These are phyloP conservation scores for Funneliformis caledonium DNA, from an alignment of 371 early-diverging fungal species.

Conservation along the genomic window DNA sequence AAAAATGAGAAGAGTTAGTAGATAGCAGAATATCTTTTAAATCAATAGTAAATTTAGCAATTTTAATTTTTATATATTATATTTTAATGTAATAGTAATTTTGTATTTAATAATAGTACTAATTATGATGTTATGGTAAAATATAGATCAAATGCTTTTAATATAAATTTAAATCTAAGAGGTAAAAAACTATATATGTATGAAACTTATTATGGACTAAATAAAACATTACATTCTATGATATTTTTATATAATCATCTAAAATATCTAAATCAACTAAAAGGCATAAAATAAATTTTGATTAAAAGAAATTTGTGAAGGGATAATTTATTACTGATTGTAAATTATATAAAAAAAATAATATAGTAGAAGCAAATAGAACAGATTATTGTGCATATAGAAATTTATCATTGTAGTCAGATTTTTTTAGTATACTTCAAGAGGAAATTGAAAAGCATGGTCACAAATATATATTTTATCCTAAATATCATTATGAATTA, in stretches of 20 bases:
- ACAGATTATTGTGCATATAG: conserved; percentile 7
- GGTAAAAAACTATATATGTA: conserved; percentile 37
- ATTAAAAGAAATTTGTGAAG: background rate
- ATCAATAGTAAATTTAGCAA: conserved; percentile 38
- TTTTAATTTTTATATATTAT: conserved; percentile 39
- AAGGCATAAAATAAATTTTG: too few species aligned
- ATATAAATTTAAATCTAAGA: conserved; percentile 17
- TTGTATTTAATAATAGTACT: too few species aligned
- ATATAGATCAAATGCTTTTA: too few species aligned
- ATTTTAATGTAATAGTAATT: conserved; percentile 28
- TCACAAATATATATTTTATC: too few species aligned
- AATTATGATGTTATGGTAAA: too few species aligned
- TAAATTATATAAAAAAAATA: background rate
- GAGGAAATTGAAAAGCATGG: conserved; percentile 12
- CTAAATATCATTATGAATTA: too few species aligned
- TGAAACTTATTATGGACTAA: conserved; percentile 8
- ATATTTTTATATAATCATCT: conserved; percentile 36
- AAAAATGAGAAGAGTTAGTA: conserved; percentile 37
- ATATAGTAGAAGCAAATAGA: background rate
- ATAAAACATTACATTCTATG: conserved; percentile 28
- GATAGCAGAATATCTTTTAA: conserved; percentile 39
- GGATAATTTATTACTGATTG: background rate
- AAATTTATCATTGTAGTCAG: conserved; percentile 26
- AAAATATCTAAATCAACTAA: background rate
- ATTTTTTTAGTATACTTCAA: too few species aligned